These are phyloP conservation scores for Kockiozyma suomiensis DNA, from an alignment of 805 yeast genomes.

Conservation along the genomic window DNA sequence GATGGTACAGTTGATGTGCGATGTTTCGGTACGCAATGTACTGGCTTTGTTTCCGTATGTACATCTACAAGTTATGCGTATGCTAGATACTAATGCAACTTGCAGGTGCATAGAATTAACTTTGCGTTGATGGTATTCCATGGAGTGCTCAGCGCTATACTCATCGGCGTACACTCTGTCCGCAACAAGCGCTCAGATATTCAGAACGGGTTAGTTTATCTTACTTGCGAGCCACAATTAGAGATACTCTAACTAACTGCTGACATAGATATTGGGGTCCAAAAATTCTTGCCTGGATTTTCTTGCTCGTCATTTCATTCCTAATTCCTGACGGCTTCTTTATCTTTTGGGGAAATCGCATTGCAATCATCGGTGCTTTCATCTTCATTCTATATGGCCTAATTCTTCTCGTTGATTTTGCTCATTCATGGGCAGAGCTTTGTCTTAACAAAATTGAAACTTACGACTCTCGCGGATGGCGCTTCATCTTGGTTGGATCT, in stretches of 20 bases:
- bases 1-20: conserved; percentile 68
- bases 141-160: conserved; percentile 62
- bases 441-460: conserved; percentile 89
- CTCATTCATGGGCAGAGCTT: conserved; percentile 98
- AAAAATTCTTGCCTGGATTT: conserved; percentile 64
- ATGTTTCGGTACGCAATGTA: conserved; percentile 80
- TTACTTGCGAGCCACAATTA: neutral
- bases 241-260: neutral
- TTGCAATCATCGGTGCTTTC: conserved; percentile 82
- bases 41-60: conserved; percentile 88
- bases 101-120: conserved; percentile 66
- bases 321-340: conserved; percentile 85
- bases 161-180: conserved; percentile 77
- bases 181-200: conserved; percentile 74
- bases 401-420: conserved; percentile 89
- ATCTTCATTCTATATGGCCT: conserved; percentile 87
- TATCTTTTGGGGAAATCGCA: conserved; percentile 85
- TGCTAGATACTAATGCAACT: neutral
- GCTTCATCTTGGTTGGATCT: conserved; percentile 77
- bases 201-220: conserved; percentile 65
- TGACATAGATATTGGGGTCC: conserved; percentile 70
- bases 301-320: conserved; percentile 63
- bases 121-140: conserved; percentile 85
- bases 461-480: conserved; percentile 76
- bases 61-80: neutral